phyloP scores from a whole-genome alignment of 2,329 filamentous ascomycete species.

The Paramyrothecium roridum region DNA sequence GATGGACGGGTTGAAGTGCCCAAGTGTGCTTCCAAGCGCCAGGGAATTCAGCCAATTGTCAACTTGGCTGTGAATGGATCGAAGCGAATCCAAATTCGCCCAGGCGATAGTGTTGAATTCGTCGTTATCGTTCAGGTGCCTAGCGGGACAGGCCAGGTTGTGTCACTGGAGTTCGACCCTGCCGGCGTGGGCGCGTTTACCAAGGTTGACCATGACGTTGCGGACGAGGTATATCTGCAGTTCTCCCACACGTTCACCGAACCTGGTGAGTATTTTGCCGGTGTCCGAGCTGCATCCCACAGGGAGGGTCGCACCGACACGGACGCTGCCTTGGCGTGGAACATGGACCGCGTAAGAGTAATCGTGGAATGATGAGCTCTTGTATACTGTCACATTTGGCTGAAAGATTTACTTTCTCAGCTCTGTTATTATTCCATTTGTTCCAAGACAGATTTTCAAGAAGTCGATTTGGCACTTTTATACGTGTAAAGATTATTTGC shows the following conservation, averaged over 20 bases:
- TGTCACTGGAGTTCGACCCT: conserved; percentile 13
- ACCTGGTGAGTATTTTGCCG: conserved; percentile 7
- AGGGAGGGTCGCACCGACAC: conserved; percentile 2
- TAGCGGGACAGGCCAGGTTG: conserved; percentile 7
- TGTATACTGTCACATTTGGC: too few relatives aligned
- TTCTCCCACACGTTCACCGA: background rate
- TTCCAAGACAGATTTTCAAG: too few relatives aligned
- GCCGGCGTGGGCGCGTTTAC: conserved; percentile 6
- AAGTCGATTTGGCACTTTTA: too few relatives aligned
- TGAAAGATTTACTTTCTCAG: too few relatives aligned
- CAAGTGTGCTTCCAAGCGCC: conserved; percentile 2
- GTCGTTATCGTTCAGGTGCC: conserved; percentile 2
- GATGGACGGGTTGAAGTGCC: conserved; percentile 11
- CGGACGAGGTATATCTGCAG: background rate
- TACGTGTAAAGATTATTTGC: too few relatives aligned
- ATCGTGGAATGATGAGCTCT: background rate
- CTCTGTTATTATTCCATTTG: too few relatives aligned
- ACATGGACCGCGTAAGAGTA: conserved; percentile 6
- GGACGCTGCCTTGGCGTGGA: background rate
- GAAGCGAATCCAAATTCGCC: background rate
- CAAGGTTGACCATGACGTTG: background rate
- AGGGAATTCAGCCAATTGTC: conserved; percentile 14
- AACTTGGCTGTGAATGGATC: conserved; percentile 2
- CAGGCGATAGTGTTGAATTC: conserved; percentile 5
- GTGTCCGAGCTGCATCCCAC: conserved; percentile 6